These are phyloP conservation scores for Vanderwaltozyma tropicalis DNA, from an alignment of 805 yeast genomes.

Conservation along the genomic window DNA sequence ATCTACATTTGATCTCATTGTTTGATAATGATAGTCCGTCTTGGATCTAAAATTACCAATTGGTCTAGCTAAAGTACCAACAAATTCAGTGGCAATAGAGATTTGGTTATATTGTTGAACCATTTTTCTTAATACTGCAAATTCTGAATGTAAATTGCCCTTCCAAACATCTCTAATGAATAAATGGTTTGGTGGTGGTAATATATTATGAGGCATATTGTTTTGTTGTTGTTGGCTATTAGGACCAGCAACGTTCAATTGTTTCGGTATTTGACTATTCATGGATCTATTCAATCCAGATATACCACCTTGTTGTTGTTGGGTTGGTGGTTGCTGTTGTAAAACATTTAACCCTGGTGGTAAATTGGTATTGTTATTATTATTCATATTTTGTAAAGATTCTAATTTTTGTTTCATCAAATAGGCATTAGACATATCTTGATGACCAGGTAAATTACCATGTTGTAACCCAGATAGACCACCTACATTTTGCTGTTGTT, in stretches of 20 bases:
- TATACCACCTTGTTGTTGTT: too few species aligned
- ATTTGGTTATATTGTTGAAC: slow-evolving; percentile 45
- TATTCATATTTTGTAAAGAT: slow-evolving; percentile 10
- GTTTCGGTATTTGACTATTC: slow-evolving; percentile 8
- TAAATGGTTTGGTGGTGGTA: slow-evolving; percentile 28
- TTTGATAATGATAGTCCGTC: slow-evolving; percentile 90
- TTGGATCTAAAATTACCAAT: slow-evolving; percentile 86
- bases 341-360: slow-evolving; percentile 23
- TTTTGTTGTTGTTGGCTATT: slow-evolving; percentile 3
- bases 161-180: slow-evolving; percentile 66
- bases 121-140: slow-evolving; percentile 48
- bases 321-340: slow-evolving; percentile 18
- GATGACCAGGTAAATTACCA: slow-evolving; percentile 4
- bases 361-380: slow-evolving; percentile 7
- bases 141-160: slow-evolving; percentile 57
- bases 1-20: slow-evolving; percentile 85
- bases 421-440: slow-evolving; percentile 16
- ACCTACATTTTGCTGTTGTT: slow-evolving; percentile 5
- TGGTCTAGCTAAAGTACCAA: slow-evolving; percentile 93
- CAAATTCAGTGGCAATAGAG: slow-evolving; percentile 82
- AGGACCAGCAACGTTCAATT: slow-evolving; percentile 1
- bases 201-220: slow-evolving; percentile 9
- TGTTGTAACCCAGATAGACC: slow-evolving; percentile 10
- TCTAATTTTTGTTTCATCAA: slow-evolving; percentile 24
- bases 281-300: slow-evolving; percentile 9